Percentiles rank a stretch among this genome's conserved stretches.
Conservation (phyloP, 345 rosid genomes). For the Abelmoschus esculentus region DNA sequence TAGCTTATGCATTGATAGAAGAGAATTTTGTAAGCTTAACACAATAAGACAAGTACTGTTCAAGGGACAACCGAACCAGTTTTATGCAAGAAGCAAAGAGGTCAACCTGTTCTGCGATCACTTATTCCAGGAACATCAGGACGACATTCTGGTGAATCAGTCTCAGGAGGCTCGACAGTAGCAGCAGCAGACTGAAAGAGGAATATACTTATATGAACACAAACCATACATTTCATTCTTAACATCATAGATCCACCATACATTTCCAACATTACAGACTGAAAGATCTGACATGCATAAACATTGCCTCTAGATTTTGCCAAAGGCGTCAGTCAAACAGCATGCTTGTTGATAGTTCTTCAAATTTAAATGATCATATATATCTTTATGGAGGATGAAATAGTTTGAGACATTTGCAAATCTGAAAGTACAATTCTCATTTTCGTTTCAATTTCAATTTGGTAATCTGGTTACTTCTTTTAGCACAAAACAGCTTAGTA, state of each 20-base stretch:
- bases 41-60: neutral
- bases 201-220: constrained; percentile 14
- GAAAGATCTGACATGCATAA: neutral
- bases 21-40: constrained; percentile 3
- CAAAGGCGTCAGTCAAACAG: neutral
- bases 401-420: neutral
- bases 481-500: neutral
- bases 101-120: constrained; percentile 61
- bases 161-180: constrained; percentile 26
- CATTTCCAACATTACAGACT: neutral
- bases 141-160: constrained; percentile 24
- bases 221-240: neutral
- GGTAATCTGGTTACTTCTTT: neutral
- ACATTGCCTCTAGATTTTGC: neutral
- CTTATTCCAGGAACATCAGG: constrained; percentile 54
- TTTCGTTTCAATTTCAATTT: neutral
- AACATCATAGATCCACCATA: constrained; percentile 5
- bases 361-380: neutral
- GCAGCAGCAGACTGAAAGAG: constrained; percentile 21
- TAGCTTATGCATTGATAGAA: neutral
- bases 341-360: neutral
- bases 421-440: neutral
- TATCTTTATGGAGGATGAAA: neutral
- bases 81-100: constrained; percentile 7
- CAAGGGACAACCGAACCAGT: constrained; percentile 5